These are phyloP conservation scores for Cucumis melo DNA, from an alignment of 306 rosid species.

Conservation along the genomic window DNA sequence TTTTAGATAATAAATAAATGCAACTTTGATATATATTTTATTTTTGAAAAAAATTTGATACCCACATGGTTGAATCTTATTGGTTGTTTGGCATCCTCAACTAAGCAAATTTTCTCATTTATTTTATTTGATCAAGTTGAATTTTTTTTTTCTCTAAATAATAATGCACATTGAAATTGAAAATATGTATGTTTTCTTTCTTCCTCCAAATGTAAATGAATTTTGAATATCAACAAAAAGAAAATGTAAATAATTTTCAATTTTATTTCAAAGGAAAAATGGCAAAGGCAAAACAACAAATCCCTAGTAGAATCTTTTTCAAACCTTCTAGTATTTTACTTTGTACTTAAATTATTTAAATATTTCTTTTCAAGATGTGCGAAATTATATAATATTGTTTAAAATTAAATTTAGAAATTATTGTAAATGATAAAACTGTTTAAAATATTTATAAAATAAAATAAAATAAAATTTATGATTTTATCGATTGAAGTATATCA, in stretches of 20 bases:
- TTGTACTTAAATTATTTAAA: no score
- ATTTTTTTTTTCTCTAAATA: not conserved
- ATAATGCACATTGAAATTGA: not conserved
- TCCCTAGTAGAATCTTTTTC: not conserved
- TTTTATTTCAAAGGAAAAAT: not conserved
- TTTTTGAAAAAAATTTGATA: not conserved
- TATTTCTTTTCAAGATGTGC: no score
- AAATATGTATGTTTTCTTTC: no score
- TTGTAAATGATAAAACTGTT: no score
- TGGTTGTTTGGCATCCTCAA: not conserved
- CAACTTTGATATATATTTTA: not conserved
- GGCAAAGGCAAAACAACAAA: not conserved
- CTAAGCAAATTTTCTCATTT: not conserved
- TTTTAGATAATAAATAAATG: not conserved
- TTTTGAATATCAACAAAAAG: not conserved
- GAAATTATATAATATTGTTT: no score
- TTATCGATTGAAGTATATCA: no score
- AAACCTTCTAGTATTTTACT: not conserved
- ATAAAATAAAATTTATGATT: no score
- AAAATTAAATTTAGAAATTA: no score
- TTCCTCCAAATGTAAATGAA: not conserved
- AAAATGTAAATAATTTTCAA: not conserved
- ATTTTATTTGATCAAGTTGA: constrained; percentile 3
- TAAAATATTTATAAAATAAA: no score
- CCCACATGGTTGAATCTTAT: not conserved